Evolutionary conservation across 441 rosid genomes (phyloP), one percentile per base, ranked within the genome.

Genomic region (Raphanus hybrid): DNA sequence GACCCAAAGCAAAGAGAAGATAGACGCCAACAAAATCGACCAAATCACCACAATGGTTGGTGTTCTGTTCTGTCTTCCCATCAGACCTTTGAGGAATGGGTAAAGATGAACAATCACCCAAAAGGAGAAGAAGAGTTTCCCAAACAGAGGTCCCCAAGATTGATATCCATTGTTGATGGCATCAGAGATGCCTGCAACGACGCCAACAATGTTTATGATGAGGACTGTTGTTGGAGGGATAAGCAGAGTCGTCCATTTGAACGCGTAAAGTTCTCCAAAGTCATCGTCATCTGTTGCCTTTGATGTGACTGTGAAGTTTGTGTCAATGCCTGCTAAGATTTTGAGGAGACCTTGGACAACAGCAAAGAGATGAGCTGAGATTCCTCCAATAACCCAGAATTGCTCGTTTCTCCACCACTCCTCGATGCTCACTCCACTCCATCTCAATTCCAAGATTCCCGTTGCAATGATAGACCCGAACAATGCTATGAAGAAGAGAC

Each of bases 361-460:
- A 0, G 99, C 98, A 27, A 94, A 90, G 45, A 94, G 91, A 82
- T 94, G 98, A 57, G 98, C 99, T 26, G 98, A 94, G 71, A 94
- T 83, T 52, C 99, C 98, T 66, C 99, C 99, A 50, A 94, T 94
- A 76, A 94, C 97, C 93, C 98, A 92, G 77, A 92, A 94, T 77
- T 94, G 99, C 82, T 94, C 97, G 29, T 94, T 94, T 82, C 99
- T 91, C 98, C 99, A 94, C 98, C 96, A 94, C 78, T 94, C 97
- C 75, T 94, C 98, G 4, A 94, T 92, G 90, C 98, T 90, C 54
- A 94, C 97, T 69, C 99, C 99, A n/a, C 99, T 94, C 98, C 99
- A 92, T 75, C 96, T 86, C 67, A 92, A 67, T 85, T 94, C 97
- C 57, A 94, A 93, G 79, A 94, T 88, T 63, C 97, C 93, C 37